Base-by-base conservation (phyloP, 371 early-diverging fungal species). In the Gilbertella persicaria region DNA sequence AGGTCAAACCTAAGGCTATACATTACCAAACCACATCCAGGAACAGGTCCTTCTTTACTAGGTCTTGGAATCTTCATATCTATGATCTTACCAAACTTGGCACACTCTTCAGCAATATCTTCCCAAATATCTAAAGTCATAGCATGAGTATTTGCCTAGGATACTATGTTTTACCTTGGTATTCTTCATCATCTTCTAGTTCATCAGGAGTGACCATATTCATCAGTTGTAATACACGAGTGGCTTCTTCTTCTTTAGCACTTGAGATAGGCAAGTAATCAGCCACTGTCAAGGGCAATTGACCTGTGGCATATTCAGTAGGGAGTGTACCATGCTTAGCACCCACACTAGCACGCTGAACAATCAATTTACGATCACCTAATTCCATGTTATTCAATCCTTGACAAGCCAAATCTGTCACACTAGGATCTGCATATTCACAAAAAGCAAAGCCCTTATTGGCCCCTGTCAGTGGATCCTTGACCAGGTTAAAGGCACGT, bases 361-460 rank as follows among this genome's bases (percentile, higher is more conserved):
- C 97, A 37, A 98, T 85, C n/a, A 98, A 69, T 56, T 90, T 91
- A 30, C 88, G 86, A 61, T 97, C 99, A 49, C 96, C 95, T 4
- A 98, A 67, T 62, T 95, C 94, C 92, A 98, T 91, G 37, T 92
- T 90, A 66, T 97, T 94, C 45, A 98, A 83, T 3, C 95, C 96
- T 67, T 95, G 85, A 64, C 94, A 94, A 4, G 94, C 98, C 24
- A 93, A 69, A 60, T 98, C 98, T 5, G 96, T 96, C 8, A 95
- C 76, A 25, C 59, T 80, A 12, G 93, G 87, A 67, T 97, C 94
- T 8, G 80, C 79, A 62, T 93, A 98, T 71, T 98, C 98, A 70
- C 96, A 96, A 58, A 98, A 97, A 0, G 98, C 98, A 74, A 91
- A 97, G 0, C 99, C 98, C 85, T 93, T 94, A 35, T 96, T 96